A percentile compares a stretch with the other conserved stretches of the same genome.
Conservation (phyloP, 2,329 filamentous ascomycete genomes). For the Colletotrichum phormii region DNA sequence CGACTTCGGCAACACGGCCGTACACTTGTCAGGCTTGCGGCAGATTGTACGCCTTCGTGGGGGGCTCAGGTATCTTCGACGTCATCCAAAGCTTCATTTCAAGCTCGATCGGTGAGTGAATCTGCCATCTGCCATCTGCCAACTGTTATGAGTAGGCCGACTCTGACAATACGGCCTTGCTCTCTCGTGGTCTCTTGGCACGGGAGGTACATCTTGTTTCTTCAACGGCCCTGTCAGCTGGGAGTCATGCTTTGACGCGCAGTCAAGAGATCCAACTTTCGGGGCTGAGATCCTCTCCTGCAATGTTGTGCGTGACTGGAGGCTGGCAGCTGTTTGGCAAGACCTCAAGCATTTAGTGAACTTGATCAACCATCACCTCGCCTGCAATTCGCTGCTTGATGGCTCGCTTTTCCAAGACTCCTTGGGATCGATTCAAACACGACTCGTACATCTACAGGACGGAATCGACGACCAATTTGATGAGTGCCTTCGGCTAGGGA, state of each 20-base stretch:
- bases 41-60: conserved; percentile 8
- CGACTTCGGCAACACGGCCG: conserved; percentile 1
- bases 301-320: not conserved
- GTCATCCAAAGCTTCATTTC: not conserved
- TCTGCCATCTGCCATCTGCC: not conserved
- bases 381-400: not conserved
- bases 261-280: not conserved
- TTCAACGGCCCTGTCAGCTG: not conserved
- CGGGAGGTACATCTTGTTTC: not conserved
- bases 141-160: not conserved
- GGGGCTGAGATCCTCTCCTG: not conserved
- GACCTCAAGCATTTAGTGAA: not conserved
- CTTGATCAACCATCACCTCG: not conserved
- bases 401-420: not conserved
- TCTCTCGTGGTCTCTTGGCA: not conserved
- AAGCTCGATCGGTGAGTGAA: not conserved
- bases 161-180: not conserved
- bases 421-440: not conserved
- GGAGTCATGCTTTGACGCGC: not conserved
- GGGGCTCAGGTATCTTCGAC: not conserved
- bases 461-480: not conserved
- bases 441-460: not conserved
- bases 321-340: not conserved
- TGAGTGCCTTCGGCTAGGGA: not conserved
- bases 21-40: conserved; percentile 13